Evolutionary conservation across 176 grass and related monocot species (phyloP).

Genomic region (Carex scoparia): DNA sequence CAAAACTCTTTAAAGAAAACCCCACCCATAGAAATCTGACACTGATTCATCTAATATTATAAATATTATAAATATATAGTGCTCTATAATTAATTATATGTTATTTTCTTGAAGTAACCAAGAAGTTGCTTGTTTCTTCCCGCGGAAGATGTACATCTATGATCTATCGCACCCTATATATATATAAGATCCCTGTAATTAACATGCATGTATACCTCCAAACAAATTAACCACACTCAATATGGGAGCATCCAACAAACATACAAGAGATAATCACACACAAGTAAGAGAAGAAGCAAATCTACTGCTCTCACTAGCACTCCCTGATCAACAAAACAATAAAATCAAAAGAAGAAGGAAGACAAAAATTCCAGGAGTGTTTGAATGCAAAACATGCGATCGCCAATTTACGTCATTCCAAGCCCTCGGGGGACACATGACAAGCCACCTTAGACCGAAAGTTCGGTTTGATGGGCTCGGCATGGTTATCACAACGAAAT

Average conservation of each 20-base stretch:
- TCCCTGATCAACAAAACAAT: not conserved
- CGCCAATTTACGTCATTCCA: constrained; percentile 82
- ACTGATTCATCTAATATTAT: not conserved
- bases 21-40: not conserved
- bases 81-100: too few species aligned
- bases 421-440: constrained; percentile 83
- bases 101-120: not conserved
- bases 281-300: not conserved
- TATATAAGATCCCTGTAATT: not conserved
- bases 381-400: constrained; percentile 93
- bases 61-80: not conserved
- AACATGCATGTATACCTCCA: not conserved
- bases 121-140: constrained; percentile 17
- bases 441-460: constrained; percentile 68
- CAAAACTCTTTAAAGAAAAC: too few species aligned
- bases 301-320: constrained; percentile 13
- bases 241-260: constrained; percentile 10
- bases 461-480: constrained; percentile 32
- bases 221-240: not conserved
- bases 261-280: not conserved
- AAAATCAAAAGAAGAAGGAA: constrained; percentile 9
- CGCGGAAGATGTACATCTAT: not conserved
- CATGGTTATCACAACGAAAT: not conserved
- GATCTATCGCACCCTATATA: not conserved
- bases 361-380: constrained; percentile 33